These are phyloP conservation scores for Leccinum incarnatum DNA, from an alignment of 768 basidiomycete genomes.

Conservation along the genomic window DNA sequence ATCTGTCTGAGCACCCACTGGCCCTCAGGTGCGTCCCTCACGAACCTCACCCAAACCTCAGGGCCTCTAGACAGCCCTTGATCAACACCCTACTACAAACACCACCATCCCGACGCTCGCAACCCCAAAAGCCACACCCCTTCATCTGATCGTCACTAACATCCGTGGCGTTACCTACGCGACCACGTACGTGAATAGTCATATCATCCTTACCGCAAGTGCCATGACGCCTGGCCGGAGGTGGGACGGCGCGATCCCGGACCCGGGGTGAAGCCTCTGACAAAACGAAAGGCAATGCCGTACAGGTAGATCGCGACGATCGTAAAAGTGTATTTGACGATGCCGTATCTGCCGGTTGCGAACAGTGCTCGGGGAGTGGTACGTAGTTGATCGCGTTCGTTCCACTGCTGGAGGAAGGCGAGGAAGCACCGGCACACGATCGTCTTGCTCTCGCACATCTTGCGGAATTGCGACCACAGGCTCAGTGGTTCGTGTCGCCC, in stretches of 20 bases:
- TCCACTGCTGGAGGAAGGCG: slow-evolving; percentile 38
- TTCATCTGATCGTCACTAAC: slow-evolving; percentile 23
- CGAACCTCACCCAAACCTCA: slow-evolving; percentile 24
- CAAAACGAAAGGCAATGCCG: slow-evolving; percentile 34
- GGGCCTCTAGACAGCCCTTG: slow-evolving; percentile 35
- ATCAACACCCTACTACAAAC: slow-evolving; percentile 35
- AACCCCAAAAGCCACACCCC: slow-evolving; percentile 31
- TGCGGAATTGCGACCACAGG: slow-evolving; percentile 26
- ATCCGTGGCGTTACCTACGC: slow-evolving; percentile 37
- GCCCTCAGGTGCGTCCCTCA: slow-evolving; percentile 36
- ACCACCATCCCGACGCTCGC: slow-evolving; percentile 29
- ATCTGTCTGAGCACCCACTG: background rate
- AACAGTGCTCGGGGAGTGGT: slow-evolving; percentile 25
- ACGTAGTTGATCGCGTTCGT: slow-evolving; percentile 42
- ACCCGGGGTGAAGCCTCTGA: slow-evolving; percentile 28
- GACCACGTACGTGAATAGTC: slow-evolving; percentile 37
- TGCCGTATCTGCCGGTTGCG: slow-evolving; percentile 42
- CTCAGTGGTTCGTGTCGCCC: slow-evolving; percentile 3
- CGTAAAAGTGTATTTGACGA: slow-evolving; percentile 37
- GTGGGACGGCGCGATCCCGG: slow-evolving; percentile 37
- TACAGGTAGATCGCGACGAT: slow-evolving; percentile 35
- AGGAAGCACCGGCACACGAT: slow-evolving; percentile 30
- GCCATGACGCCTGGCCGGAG: slow-evolving; percentile 32
- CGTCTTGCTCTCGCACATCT: slow-evolving; percentile 32
- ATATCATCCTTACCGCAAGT: slow-evolving; percentile 31